A percentile compares a stretch with the other conserved stretches of the same genome.
Evolutionary conservation across 768 basidiomycete species (phyloP).

Genomic region (Pleurotus citrinopileatus): DNA sequence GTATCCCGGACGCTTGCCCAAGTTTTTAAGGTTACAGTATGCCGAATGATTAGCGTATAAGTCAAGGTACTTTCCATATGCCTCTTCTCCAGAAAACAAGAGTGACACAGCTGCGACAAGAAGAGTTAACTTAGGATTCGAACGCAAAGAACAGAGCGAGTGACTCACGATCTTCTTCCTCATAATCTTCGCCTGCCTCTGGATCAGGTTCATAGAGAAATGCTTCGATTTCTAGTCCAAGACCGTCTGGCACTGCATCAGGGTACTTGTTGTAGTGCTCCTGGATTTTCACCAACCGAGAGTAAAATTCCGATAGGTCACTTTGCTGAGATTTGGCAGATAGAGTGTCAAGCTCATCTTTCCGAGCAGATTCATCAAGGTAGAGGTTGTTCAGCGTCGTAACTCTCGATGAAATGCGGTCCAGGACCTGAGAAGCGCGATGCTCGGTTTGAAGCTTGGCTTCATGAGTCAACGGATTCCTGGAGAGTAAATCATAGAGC

Average conservation of each 20-base stretch:
- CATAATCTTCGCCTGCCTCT: slow-evolving; percentile 70
- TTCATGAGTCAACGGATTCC: slow-evolving; percentile 62
- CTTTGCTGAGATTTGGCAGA: slow-evolving; percentile 57
- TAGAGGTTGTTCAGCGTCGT: slow-evolving; percentile 69
- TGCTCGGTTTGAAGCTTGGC: slow-evolving; percentile 74
- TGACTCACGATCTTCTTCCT: slow-evolving; percentile 84
- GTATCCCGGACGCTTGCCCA: slow-evolving; percentile 83
- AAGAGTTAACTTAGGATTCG: slow-evolving; percentile 9
- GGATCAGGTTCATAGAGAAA: slow-evolving; percentile 77
- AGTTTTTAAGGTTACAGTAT: slow-evolving; percentile 86
- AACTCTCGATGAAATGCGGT: slow-evolving; percentile 73
- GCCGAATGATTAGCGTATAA: slow-evolving; percentile 84
- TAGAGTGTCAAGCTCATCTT: slow-evolving; percentile 61
- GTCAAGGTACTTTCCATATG: slow-evolving; percentile 93
- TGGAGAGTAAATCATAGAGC: slow-evolving; percentile 78
- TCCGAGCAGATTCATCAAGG: slow-evolving; percentile 70
- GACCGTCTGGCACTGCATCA: slow-evolving; percentile 76
- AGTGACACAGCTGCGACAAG: slow-evolving; percentile 63
- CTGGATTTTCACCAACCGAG: slow-evolving; percentile 92
- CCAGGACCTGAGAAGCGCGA: slow-evolving; percentile 86
- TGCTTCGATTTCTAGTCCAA: slow-evolving; percentile 80
- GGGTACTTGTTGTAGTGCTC: slow-evolving; percentile 97
- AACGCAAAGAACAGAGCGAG: slow-evolving; percentile 7
- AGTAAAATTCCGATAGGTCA: slow-evolving; percentile 92
- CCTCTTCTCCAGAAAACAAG: slow-evolving; percentile 95